Evolutionary conservation across 768 basidiomycete species (phyloP).

Genomic region (Lactifluus rugatus): DNA sequence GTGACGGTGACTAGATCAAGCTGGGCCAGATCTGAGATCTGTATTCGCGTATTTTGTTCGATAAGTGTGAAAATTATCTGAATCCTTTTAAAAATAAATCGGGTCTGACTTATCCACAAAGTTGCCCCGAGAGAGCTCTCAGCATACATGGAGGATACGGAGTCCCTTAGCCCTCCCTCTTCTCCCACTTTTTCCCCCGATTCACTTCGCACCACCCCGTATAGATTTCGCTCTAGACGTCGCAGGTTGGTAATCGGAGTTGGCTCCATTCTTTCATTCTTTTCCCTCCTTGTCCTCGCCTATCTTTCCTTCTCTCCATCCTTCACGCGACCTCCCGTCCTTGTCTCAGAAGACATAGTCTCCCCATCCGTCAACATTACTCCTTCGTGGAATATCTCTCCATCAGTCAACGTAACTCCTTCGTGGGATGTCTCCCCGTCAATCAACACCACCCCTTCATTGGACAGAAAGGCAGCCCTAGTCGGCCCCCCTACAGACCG

Average conservation of each 20-base stretch:
- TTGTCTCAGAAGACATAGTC: neutral
- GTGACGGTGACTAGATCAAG: neutral
- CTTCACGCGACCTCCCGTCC: neutral
- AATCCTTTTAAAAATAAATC: too few relatives aligned
- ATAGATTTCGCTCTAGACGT: neutral
- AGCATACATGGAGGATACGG: neutral
- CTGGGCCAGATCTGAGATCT: too few relatives aligned
- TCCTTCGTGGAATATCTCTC: too few relatives aligned
- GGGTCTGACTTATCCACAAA: too few relatives aligned
- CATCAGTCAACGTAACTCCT: too few relatives aligned
- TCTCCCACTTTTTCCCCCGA: neutral
- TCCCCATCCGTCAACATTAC: neutral
- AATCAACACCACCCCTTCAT: neutral
- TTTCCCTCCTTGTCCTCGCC: conserved; percentile 1
- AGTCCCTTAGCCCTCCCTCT: neutral
- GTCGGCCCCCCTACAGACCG: conserved; percentile 44
- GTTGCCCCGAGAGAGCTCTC: too few relatives aligned
- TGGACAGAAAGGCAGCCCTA: conserved; percentile 8
- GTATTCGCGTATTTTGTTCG: too few relatives aligned
- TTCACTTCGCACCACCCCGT: neutral
- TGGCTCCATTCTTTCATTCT: neutral
- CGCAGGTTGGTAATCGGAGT: neutral
- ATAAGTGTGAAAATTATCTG: too few relatives aligned
- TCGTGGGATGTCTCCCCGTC: neutral
- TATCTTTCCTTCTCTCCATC: conserved; percentile 2